A percentile compares a stretch with the other conserved stretches of the same genome.
Evolutionary conservation across 2,329 filamentous ascomycete genomes (phyloP).

Genomic region (Didymosphaeria variabile): DNA sequence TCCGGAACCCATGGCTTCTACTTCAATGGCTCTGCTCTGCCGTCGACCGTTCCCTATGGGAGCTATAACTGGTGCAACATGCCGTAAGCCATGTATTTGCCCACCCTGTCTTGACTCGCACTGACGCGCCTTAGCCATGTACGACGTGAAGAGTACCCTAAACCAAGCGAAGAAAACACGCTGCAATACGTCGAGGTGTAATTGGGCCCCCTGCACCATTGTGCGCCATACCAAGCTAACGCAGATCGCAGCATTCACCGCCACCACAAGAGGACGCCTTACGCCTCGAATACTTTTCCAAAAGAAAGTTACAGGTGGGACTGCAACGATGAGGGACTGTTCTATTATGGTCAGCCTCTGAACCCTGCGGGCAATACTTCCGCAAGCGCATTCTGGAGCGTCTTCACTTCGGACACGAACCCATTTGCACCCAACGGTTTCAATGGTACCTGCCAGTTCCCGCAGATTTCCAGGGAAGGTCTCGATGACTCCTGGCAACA

Average conservation of each 20-base stretch:
- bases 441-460: conserved; percentile 79
- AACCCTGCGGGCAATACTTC: conserved; percentile 56
- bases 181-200: conserved; percentile 80
- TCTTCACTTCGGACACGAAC: conserved; percentile 69
- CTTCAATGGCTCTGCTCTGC: conserved; percentile 71
- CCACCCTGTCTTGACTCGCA: neutral
- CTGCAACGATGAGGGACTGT: conserved; percentile 75
- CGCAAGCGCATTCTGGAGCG: conserved; percentile 71
- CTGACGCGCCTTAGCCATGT: conserved; percentile 61
- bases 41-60: conserved; percentile 63
- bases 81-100: neutral
- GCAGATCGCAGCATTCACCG: conserved; percentile 69
- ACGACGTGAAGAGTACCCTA: conserved; percentile 70
- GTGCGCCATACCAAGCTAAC: conserved; percentile 12
- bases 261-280: conserved; percentile 86
- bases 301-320: conserved; percentile 76
- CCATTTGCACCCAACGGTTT: conserved; percentile 73
- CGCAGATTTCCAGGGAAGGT: conserved; percentile 77
- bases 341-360: conserved; percentile 71
- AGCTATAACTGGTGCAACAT: conserved; percentile 87
- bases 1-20: conserved; percentile 76
- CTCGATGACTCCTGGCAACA: conserved; percentile 79
- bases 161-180: conserved; percentile 64
- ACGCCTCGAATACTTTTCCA: conserved; percentile 79
- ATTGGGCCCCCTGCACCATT: neutral